These are phyloP conservation scores for Dactylellina sp. DNA, from an alignment of 2,329 filamentous ascomycete genomes.

Conservation along the genomic window DNA sequence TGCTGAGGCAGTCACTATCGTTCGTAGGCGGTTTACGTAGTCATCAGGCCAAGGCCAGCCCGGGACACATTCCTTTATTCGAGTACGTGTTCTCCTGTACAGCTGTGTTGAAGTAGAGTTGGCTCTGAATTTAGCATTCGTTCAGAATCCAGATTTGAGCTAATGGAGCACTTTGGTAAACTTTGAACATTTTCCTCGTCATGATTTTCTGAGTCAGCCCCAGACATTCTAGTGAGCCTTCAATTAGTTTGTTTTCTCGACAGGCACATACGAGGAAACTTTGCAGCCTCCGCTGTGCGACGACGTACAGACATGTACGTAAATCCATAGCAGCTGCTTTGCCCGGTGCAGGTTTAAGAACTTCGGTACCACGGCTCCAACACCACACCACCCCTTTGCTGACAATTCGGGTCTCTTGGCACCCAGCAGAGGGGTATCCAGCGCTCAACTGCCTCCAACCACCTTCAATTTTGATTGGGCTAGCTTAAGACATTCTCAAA, in stretches of 20 bases:
- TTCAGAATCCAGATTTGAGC: no score
- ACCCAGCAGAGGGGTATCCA: slow-evolving; percentile 1
- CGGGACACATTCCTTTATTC: no score
- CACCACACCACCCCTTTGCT: slow-evolving; percentile 5
- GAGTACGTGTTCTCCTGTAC: no score
- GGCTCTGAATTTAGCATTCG: no score
- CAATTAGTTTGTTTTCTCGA: no score
- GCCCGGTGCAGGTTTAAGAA: neutral
- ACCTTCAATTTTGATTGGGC: slow-evolving; percentile 8
- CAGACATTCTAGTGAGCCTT: no score
- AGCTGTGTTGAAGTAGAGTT: no score
- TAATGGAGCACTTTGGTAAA: no score
- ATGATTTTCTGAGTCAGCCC: no score
- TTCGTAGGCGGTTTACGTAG: no score
- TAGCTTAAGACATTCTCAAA: slow-evolving; percentile 3
- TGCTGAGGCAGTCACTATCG: neutral
- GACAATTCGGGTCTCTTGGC: slow-evolving; percentile 27
- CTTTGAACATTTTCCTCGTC: no score
- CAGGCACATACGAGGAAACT: neutral
- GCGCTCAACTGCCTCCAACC: neutral
- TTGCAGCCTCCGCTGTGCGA: slow-evolving; percentile 46
- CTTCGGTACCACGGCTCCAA: slow-evolving; percentile 14
- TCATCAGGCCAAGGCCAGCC: no score
- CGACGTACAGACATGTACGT: slow-evolving; percentile 22
- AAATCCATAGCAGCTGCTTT: slow-evolving; percentile 45